These are phyloP conservation scores for Verticillium alfalfae DNA, from an alignment of 2,329 filamentous ascomycete genomes.

Conservation along the genomic window DNA sequence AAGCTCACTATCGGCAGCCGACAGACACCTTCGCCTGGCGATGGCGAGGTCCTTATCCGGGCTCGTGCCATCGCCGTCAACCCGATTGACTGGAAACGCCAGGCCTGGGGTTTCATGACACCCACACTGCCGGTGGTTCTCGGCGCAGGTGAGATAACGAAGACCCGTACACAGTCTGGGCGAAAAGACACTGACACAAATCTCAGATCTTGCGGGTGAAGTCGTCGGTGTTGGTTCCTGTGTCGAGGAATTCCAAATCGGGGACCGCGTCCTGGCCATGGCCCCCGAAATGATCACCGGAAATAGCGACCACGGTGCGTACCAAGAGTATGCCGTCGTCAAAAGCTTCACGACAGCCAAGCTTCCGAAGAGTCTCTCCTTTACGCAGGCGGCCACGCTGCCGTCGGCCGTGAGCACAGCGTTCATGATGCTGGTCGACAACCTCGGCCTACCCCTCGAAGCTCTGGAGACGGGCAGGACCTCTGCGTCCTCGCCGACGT, in stretches of 20 bases:
- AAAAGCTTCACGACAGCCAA: not conserved
- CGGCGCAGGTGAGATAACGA: conserved; percentile 5
- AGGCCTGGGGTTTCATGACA: conserved; percentile 14
- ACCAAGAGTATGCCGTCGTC: conserved; percentile 1
- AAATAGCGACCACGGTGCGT: conserved; percentile 3
- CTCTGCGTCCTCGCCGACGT: not conserved
- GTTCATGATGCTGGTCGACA: conserved; percentile 1
- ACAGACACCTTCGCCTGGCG: conserved; percentile 1
- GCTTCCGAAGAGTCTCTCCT: not conserved
- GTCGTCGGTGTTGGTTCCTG: conserved; percentile 14
- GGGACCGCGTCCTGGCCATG: conserved; percentile 15
- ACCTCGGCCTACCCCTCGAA: conserved; percentile 1
- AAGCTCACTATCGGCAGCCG: not conserved
- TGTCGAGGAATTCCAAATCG: conserved; percentile 15
- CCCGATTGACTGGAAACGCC: conserved; percentile 17
- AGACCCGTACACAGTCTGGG: conserved; percentile 4
- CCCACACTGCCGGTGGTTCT: conserved; percentile 7
- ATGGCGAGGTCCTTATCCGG: conserved; percentile 12
- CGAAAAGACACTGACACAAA: not conserved
- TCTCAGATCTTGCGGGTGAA: conserved; percentile 16
- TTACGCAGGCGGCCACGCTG: conserved; percentile 1
- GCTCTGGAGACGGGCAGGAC: not conserved
- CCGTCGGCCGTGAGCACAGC: conserved; percentile 1
- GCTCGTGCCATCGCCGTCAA: conserved; percentile 16
- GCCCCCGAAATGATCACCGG: not conserved